Evolutionary conservation across 305 asterid genomes (phyloP).

Genomic region (Plantago coronopus): DNA sequence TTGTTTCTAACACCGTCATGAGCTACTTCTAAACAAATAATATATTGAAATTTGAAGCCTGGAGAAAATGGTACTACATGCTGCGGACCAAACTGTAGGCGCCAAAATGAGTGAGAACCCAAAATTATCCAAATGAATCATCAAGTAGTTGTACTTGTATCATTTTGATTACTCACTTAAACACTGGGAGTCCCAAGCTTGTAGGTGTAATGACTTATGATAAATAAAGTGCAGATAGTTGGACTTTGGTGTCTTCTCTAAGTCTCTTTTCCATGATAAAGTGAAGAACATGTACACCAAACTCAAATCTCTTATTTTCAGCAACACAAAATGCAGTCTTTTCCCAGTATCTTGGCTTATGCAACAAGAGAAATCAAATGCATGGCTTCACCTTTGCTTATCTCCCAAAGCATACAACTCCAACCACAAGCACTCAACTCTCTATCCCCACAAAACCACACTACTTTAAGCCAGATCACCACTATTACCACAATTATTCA

Average conservation of each 20-base stretch:
- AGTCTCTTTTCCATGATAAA: conserved; percentile 28
- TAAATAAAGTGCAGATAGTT: conserved; percentile 20
- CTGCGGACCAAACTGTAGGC: no score
- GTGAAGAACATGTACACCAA: conserved; percentile 33
- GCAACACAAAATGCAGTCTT: conserved; percentile 14
- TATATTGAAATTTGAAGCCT: no score
- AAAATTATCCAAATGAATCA: no score
- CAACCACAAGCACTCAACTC: conserved; percentile 59
- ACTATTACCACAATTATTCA: neutral
- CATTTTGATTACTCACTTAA: conserved; percentile 19
- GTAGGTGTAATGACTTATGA: conserved; percentile 14
- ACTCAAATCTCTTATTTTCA: conserved; percentile 32
- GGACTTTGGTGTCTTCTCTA: conserved; percentile 32
- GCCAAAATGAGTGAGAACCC: no score
- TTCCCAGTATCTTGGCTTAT: conserved; percentile 38
- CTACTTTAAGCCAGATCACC: conserved; percentile 4
- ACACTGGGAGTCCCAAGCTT: conserved; percentile 16
- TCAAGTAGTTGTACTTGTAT: neutral
- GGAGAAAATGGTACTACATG: no score
- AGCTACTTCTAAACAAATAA: no score
- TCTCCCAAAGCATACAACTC: conserved; percentile 69
- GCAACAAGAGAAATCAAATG: conserved; percentile 60
- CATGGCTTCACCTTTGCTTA: conserved; percentile 72
- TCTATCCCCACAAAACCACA: conserved; percentile 18
- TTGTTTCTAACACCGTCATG: no score